These are phyloP conservation scores for Cyanidioschyzon merolae DNA, from an alignment of 23 red algal genomes.

Conservation along the genomic window DNA sequence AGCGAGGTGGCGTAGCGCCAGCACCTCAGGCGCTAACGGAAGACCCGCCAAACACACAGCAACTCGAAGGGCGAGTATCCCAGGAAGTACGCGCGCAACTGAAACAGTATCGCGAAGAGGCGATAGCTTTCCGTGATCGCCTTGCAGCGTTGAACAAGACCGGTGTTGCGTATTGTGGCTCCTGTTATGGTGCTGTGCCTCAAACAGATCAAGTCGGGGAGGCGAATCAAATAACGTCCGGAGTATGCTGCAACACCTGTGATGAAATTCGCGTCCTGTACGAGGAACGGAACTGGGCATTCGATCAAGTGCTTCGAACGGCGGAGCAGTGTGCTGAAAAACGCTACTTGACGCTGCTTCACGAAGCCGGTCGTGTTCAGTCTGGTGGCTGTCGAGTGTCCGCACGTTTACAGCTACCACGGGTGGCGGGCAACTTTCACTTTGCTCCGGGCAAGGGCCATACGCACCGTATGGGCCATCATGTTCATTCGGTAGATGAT, in stretches of 20 bases:
- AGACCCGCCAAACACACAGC: neutral
- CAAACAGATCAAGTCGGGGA: neutral
- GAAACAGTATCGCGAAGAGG: constrained; percentile 3
- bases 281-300: constrained; percentile 51
- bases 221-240: neutral
- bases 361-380: constrained; percentile 17
- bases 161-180: neutral
- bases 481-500: constrained; percentile 49
- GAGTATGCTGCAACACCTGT: constrained; percentile 80
- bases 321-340: constrained; percentile 63
- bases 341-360: constrained; percentile 27
- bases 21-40: neutral
- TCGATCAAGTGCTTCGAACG: constrained; percentile 28
- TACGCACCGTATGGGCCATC: constrained; percentile 37
- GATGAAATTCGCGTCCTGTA: constrained; percentile 52
- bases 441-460: constrained; percentile 68
- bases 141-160: neutral
- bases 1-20: neutral
- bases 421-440: constrained; percentile 81
- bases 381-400: constrained; percentile 59
- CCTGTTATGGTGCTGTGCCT: constrained; percentile 19
- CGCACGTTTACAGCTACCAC: constrained; percentile 50
- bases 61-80: neutral
- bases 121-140: neutral
- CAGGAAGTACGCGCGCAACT: neutral